Evolutionary conservation across 2,329 filamentous ascomycete genomes (phyloP).

Genomic region (Grosmannia huntii): DNA sequence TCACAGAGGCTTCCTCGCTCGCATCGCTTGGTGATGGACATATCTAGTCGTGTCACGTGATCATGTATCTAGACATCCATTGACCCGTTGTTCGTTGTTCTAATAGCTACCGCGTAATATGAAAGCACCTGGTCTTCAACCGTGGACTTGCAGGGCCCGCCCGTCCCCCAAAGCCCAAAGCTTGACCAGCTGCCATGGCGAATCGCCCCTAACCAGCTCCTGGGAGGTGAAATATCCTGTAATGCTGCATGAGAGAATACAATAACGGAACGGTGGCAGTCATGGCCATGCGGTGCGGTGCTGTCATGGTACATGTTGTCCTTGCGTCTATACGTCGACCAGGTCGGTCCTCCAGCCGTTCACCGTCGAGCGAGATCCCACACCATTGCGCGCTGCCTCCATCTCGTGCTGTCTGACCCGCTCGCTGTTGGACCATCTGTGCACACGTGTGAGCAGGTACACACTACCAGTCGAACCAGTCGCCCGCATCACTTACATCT

Average conservation of each 20-base stretch:
- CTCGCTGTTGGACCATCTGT: constrained; percentile 25
- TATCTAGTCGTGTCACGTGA: too few relatives aligned
- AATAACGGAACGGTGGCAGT: background rate
- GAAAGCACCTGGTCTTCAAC: background rate
- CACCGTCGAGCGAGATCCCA: constrained; percentile 6
- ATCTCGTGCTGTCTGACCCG: constrained; percentile 14
- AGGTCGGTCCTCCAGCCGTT: constrained; percentile 12
- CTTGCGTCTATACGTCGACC: background rate
- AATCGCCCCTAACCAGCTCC: background rate
- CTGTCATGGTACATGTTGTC: background rate
- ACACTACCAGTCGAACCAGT: too few relatives aligned
- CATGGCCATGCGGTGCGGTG: background rate
- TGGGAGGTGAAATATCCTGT: background rate
- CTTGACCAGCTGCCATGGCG: background rate
- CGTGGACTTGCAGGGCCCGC: too few relatives aligned
- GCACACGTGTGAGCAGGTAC: background rate
- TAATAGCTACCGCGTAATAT: too few relatives aligned
- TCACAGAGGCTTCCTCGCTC: constrained; percentile 43
- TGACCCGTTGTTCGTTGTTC: too few relatives aligned
- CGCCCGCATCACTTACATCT: constrained; percentile 52
- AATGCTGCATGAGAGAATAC: background rate
- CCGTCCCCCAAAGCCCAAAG: too few relatives aligned
- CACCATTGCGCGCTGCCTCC: constrained; percentile 6
- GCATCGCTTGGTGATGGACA: constrained; percentile 50
- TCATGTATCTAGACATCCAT: too few relatives aligned